A percentile compares a stretch with the other conserved stretches of the same genome.
phyloP scores from a whole-genome alignment of 1,284 basidiomycete species.

The Pyrrhoderma noxium region DNA sequence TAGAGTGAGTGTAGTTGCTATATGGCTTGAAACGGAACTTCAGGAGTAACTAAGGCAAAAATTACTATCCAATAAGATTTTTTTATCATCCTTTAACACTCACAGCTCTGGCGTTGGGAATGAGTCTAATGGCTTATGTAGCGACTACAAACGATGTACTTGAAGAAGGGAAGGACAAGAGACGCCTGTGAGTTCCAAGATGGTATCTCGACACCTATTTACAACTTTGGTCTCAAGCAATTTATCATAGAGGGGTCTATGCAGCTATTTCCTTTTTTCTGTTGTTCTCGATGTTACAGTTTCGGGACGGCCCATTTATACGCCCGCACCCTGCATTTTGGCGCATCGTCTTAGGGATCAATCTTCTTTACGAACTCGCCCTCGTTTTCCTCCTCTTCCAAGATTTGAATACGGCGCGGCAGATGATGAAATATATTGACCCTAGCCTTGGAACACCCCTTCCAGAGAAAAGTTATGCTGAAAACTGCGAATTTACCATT shows the following conservation, averaged over 20 bases:
- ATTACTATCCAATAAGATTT: constrained; percentile 41
- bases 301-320: constrained; percentile 76
- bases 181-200: constrained; percentile 56
- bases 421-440: constrained; percentile 73
- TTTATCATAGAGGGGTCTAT: constrained; percentile 50
- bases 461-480: constrained; percentile 78
- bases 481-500: constrained; percentile 63
- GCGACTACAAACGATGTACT: constrained; percentile 74
- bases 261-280: constrained; percentile 65
- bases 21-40: not conserved
- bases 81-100: constrained; percentile 78
- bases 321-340: constrained; percentile 72
- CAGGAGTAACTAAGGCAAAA: constrained; percentile 7
- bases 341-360: constrained; percentile 67
- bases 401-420: constrained; percentile 67
- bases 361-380: constrained; percentile 72
- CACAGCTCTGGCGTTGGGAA: constrained; percentile 55
- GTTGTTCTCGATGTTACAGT: constrained; percentile 76
- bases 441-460: constrained; percentile 61
- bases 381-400: constrained; percentile 80
- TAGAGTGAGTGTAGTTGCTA: constrained; percentile 49
- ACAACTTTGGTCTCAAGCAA: not conserved
- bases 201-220: not conserved
- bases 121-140: constrained; percentile 65
- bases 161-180: constrained; percentile 71